Conservation (phyloP, 345 rosid genomes). For the Pelargonium nanum region DNA sequence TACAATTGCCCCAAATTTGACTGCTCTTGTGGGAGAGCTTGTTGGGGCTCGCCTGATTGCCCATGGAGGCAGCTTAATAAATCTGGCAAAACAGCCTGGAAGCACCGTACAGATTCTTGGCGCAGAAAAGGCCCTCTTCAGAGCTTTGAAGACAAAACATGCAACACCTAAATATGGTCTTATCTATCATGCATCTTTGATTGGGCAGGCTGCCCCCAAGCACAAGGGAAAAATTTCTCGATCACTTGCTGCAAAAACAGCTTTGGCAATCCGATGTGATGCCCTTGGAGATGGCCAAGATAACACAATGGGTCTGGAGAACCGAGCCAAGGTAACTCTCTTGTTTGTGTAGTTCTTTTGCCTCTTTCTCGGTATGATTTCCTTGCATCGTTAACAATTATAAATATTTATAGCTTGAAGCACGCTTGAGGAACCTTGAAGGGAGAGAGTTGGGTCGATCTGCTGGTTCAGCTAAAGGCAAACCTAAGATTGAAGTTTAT, state of each 20-base stretch:
- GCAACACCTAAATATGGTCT: slow-evolving; percentile 87
- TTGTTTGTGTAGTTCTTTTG: background rate
- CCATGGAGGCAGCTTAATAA: slow-evolving; percentile 85
- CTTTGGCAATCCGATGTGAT: slow-evolving; percentile 33
- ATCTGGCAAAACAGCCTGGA: slow-evolving; percentile 91
- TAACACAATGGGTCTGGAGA: slow-evolving; percentile 71
- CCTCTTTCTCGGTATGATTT: background rate
- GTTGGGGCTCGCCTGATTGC: slow-evolving; percentile 94
- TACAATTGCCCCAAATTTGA: slow-evolving; percentile 85
- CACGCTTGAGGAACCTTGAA: slow-evolving; percentile 68
- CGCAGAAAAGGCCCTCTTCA: background rate
- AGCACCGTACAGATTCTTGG: slow-evolving; percentile 29
- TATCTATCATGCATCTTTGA: slow-evolving; percentile 82
- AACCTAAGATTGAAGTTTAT: slow-evolving; percentile 79
- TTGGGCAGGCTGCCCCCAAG: slow-evolving; percentile 83
- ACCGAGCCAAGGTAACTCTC: slow-evolving; percentile 54
- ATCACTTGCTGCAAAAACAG: background rate
- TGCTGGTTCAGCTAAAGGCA: slow-evolving; percentile 83
- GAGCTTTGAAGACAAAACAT: slow-evolving; percentile 19
- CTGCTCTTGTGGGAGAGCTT: slow-evolving; percentile 91
- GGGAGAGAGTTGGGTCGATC: slow-evolving; percentile 63
- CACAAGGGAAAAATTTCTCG: slow-evolving; percentile 69
- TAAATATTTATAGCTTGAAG: slow-evolving; percentile 51
- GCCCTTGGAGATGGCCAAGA: slow-evolving; percentile 82
- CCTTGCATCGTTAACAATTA: background rate